These are phyloP conservation scores for Boletales sp. DNA, from an alignment of 768 basidiomycete species.

Conservation along the genomic window DNA sequence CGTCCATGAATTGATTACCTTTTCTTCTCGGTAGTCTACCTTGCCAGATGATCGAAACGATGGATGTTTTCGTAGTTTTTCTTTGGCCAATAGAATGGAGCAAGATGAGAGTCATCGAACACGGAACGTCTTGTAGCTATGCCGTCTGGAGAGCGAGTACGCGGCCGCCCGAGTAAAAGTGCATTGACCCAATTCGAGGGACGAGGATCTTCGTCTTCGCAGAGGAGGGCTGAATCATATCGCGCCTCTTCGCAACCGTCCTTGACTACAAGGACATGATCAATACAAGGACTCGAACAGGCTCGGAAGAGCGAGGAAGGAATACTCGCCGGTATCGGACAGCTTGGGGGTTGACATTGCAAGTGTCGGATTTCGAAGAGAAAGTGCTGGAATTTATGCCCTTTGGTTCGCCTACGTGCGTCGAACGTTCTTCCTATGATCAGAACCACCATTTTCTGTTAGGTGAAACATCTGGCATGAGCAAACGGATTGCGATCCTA, in stretches of 20 bases:
- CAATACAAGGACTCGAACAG: neutral
- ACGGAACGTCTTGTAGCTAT: constrained; percentile 50
- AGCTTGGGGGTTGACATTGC: neutral
- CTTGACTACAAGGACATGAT: neutral
- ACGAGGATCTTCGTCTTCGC: neutral
- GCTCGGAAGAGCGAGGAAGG: neutral
- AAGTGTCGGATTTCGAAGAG: neutral
- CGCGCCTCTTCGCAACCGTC: neutral
- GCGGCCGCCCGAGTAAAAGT: neutral
- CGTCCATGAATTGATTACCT: constrained; percentile 21
- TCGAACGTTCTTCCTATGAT: too few species aligned
- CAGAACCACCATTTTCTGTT: too few species aligned
- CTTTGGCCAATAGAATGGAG: constrained; percentile 45
- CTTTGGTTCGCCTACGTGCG: too few species aligned
- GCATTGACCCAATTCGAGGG: neutral
- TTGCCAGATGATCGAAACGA: constrained; percentile 51
- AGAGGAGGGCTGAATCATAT: constrained; percentile 1
- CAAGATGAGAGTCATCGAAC: constrained; percentile 48
- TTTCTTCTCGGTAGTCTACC: constrained; percentile 63
- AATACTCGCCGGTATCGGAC: neutral
- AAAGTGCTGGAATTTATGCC: too few species aligned
- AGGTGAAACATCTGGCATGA: too few species aligned
- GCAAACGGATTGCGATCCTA: too few species aligned
- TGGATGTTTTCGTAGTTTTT: constrained; percentile 51
- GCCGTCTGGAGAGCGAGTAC: constrained; percentile 25